These are phyloP conservation scores for Candida ponderosae DNA, from an alignment of 805 yeast genomes.

Conservation along the genomic window DNA sequence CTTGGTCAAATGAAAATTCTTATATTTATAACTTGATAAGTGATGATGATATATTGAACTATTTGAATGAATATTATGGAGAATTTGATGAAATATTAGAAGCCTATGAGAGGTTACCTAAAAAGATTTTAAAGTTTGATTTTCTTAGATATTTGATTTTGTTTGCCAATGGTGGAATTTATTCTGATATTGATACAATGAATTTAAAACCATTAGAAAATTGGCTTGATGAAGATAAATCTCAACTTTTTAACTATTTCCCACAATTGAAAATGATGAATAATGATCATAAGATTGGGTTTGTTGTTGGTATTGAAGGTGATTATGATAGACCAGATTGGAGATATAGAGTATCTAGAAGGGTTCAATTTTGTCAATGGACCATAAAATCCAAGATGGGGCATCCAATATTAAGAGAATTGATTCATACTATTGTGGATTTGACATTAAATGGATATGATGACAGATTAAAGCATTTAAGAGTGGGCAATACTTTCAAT, in stretches of 20 bases:
- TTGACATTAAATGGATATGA: constrained; percentile 34
- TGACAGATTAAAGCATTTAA: constrained; percentile 18
- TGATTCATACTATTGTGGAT: constrained; percentile 45
- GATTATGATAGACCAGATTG: constrained; percentile 47
- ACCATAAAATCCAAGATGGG: constrained; percentile 53
- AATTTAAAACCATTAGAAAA: constrained; percentile 48
- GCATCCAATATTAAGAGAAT: constrained; percentile 50
- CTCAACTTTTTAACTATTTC: constrained; percentile 17
- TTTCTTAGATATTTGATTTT: constrained; percentile 47
- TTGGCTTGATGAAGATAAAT: constrained; percentile 41
- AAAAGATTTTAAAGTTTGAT: constrained; percentile 42
- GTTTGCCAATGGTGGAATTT: constrained; percentile 50
- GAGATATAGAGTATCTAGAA: constrained; percentile 41
- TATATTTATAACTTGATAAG: constrained; percentile 17
- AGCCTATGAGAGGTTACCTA: constrained; percentile 42
- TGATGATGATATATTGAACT: constrained; percentile 33
- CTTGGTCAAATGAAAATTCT: constrained; percentile 13
- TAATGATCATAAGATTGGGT: constrained; percentile 36
- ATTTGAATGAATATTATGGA: constrained; percentile 27
- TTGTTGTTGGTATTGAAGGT: constrained; percentile 46
- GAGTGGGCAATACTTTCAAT: constrained; percentile 23
- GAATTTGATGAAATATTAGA: constrained; percentile 44
- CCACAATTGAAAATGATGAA: background rate
- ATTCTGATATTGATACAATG: constrained; percentile 54
- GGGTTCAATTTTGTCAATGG: constrained; percentile 59